These are phyloP conservation scores for Paraphoma sp. DNA, from an alignment of 2,329 filamentous ascomycete species.

Conservation along the genomic window DNA sequence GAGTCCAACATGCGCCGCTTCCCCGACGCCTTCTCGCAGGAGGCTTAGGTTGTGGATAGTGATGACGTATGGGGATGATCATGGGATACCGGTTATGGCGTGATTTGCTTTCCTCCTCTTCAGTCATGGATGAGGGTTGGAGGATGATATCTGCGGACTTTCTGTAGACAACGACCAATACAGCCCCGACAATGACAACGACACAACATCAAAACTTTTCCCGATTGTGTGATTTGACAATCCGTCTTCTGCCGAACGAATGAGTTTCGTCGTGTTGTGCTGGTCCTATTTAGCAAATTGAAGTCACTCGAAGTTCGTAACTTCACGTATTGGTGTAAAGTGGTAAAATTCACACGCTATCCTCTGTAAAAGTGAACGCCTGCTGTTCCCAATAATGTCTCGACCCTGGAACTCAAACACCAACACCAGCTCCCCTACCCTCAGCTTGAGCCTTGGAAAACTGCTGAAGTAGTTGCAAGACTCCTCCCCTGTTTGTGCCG, in stretches of 20 bases:
- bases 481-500: slow-evolving; percentile 59
- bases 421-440: slow-evolving; percentile 49
- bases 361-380: slow-evolving; percentile 4
- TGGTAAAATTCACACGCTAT: slow-evolving; percentile 5
- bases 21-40: slow-evolving; percentile 80
- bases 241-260: background rate
- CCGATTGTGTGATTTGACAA: slow-evolving; percentile 2
- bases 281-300: background rate
- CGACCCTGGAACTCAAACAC: slow-evolving; percentile 24
- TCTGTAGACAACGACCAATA: slow-evolving; percentile 38
- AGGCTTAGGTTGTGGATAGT: slow-evolving; percentile 38
- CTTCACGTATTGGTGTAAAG: background rate
- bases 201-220: slow-evolving; percentile 22
- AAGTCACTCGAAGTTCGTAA: background rate
- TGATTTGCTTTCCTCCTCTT: slow-evolving; percentile 42
- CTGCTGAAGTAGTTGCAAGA: slow-evolving; percentile 70
- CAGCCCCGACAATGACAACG: slow-evolving; percentile 45
- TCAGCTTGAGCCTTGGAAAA: slow-evolving; percentile 68
- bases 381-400: background rate
- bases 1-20: slow-evolving; percentile 90
- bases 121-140: slow-evolving; percentile 43
- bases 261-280: background rate
- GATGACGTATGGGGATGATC: slow-evolving; percentile 33
- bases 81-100: slow-evolving; percentile 48
- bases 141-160: slow-evolving; percentile 28